These are phyloP conservation scores for Candida berthetii DNA, from an alignment of 805 yeast species.

Conservation along the genomic window DNA sequence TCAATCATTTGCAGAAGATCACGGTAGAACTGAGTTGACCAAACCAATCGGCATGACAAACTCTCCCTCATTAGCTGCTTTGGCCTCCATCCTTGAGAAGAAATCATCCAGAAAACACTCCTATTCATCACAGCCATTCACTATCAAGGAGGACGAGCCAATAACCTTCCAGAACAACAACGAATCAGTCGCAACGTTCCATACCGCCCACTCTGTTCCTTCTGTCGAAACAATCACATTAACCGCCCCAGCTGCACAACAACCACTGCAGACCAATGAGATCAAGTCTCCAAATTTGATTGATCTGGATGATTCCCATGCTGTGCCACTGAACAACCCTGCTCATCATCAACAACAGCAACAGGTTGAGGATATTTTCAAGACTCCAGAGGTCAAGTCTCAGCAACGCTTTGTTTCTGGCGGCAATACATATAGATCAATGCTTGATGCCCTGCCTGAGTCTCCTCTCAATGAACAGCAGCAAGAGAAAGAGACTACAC, in stretches of 20 bases:
- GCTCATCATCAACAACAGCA: neutral
- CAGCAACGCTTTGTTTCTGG: constrained; percentile 1
- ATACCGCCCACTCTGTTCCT: neutral
- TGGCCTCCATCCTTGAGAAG: constrained; percentile 33
- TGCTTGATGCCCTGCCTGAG: constrained; percentile 5
- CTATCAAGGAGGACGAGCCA: neutral
- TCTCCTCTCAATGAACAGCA: constrained; percentile 9
- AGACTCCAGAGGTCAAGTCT: constrained; percentile 16
- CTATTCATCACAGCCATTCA: neutral
- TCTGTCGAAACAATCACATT: neutral
- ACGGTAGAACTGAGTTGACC: neutral
- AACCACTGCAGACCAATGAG: no score
- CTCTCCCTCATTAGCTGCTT: constrained; percentile 36
- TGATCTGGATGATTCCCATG: constrained; percentile 22
- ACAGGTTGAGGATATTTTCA: constrained; percentile 12
- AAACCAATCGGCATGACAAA: constrained; percentile 28
- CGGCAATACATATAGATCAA: constrained; percentile 13
- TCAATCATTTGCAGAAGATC: neutral
- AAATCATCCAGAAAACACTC: constrained; percentile 4
- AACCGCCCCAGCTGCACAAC: neutral
- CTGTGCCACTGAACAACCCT: neutral
- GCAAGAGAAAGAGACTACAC: neutral
- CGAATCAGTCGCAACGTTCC: neutral
- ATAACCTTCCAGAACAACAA: no score
- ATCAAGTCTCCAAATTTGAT: constrained; percentile 34